These are phyloP conservation scores for Ustulina deusta DNA, from an alignment of 2,329 filamentous ascomycete species.

Conservation along the genomic window DNA sequence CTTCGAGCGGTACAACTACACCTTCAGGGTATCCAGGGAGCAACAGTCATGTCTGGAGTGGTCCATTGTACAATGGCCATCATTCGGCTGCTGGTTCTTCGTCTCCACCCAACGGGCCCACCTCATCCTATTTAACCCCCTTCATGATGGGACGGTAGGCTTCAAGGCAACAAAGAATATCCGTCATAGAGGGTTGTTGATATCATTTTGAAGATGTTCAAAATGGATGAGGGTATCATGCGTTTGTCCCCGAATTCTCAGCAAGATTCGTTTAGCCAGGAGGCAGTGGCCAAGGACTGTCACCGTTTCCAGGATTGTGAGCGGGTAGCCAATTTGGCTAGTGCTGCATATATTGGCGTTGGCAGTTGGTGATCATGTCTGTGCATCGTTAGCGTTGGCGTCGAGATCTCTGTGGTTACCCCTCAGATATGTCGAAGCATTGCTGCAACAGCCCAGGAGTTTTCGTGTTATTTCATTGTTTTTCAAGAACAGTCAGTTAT, in stretches of 20 bases:
- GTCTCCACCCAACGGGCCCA: constrained; percentile 42
- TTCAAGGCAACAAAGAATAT: constrained; percentile 6
- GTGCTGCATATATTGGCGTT: constrained; percentile 50
- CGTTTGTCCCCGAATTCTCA: constrained; percentile 14
- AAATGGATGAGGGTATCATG: background rate
- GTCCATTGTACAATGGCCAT: constrained; percentile 42
- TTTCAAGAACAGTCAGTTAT: constrained; percentile 46
- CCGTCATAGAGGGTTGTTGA: background rate
- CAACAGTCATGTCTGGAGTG: constrained; percentile 47
- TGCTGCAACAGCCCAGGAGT: constrained; percentile 46
- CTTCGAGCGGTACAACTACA: constrained; percentile 41
- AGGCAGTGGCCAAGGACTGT: constrained; percentile 27
- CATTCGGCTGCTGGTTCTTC: constrained; percentile 44
- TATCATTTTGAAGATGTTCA: constrained; percentile 24
- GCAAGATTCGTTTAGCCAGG: constrained; percentile 17
- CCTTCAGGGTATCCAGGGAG: constrained; percentile 43
- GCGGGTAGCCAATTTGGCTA: constrained; percentile 46
- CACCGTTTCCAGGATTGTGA: constrained; percentile 41
- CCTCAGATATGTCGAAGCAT: constrained; percentile 43
- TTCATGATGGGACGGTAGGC: constrained; percentile 48
- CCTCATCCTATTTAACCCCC: constrained; percentile 41
- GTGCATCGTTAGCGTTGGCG: constrained; percentile 50
- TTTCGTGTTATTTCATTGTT: constrained; percentile 45
- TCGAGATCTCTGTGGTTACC: constrained; percentile 48
- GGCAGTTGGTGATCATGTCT: constrained; percentile 45